Conservation (phyloP, 441 rosid species). For the Erodium texanum region DNA sequence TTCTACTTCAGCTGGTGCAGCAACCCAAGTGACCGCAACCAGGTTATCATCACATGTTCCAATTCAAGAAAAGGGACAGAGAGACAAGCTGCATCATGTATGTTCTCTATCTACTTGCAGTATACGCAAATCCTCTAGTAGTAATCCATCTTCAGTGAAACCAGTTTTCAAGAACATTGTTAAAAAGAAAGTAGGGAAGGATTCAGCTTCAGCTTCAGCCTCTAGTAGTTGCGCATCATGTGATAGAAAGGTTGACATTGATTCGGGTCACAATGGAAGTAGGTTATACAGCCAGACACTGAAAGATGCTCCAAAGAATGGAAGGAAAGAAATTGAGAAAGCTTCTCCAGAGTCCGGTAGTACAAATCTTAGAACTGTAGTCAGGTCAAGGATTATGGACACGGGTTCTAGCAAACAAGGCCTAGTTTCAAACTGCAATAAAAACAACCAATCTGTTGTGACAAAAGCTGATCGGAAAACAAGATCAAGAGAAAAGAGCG, state of each 20-base stretch:
- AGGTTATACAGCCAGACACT: constrained; percentile 19
- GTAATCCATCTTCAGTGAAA: constrained; percentile 34
- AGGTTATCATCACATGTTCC: constrained; percentile 22
- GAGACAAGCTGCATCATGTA: constrained; percentile 27
- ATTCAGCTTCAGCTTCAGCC: constrained; percentile 22
- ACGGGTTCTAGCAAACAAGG: constrained; percentile 28
- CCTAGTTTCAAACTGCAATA: constrained; percentile 24
- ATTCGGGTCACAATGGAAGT: constrained; percentile 32
- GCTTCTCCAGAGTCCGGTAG: constrained; percentile 31
- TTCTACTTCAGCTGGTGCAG: constrained; percentile 18
- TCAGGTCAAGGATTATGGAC: constrained; percentile 27
- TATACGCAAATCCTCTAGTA: constrained; percentile 24
- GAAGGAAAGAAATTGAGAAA: constrained; percentile 29
- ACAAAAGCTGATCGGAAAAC: constrained; percentile 43
- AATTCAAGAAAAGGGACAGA: constrained; percentile 25
- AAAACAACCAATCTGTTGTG: constrained; percentile 25
- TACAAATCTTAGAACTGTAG: constrained; percentile 29
- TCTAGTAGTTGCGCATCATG: constrained; percentile 24
- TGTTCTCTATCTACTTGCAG: constrained; percentile 26
- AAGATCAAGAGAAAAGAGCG: constrained; percentile 52
- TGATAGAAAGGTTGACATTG: constrained; percentile 22
- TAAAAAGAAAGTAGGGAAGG: constrained; percentile 50
- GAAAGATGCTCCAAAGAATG: constrained; percentile 20
- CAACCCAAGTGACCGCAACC: constrained; percentile 13
- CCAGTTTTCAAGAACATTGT: constrained; percentile 44